phyloP scores from a whole-genome alignment of 73 alveolate species.

The Effrenium voratum region DNA sequence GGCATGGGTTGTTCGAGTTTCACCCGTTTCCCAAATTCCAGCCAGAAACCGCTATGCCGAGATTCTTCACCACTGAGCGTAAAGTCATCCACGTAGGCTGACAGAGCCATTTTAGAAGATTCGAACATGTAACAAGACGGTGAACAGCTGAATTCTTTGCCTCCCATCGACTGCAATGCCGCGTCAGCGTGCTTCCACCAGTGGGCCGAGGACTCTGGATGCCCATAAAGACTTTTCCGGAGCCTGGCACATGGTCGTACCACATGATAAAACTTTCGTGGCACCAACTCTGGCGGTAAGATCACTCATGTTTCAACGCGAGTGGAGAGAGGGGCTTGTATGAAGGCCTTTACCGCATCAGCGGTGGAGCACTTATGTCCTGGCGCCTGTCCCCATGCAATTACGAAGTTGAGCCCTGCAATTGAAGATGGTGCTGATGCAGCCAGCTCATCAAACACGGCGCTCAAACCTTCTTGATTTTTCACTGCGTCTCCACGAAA shows the following conservation, averaged over 20 bases:
- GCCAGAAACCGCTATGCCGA: not conserved
- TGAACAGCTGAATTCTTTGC: not conserved
- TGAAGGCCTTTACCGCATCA: not conserved
- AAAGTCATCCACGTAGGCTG: conserved; percentile 17
- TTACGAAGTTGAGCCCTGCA: not conserved
- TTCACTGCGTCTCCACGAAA: not conserved
- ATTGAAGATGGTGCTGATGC: not conserved
- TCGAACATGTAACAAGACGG: not conserved
- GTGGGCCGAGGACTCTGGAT: not conserved
- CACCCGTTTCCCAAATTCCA: not conserved
- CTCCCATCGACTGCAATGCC: not conserved
- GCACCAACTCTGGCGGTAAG: not conserved
- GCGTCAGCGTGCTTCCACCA: not conserved
- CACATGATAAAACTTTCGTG: not conserved
- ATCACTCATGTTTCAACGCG: not conserved
- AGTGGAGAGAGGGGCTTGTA: not conserved
- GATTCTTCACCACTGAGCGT: not conserved
- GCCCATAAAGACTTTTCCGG: not conserved
- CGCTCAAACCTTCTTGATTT: not conserved
- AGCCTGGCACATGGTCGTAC: not conserved
- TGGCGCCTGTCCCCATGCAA: not conserved
- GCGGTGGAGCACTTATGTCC: no score
- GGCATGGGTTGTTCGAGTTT: not conserved
- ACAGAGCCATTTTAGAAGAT: not conserved
- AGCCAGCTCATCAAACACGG: not conserved